Percentiles rank a stretch among this genome's conserved stretches.
Conservation (phyloP, 441 rosid species). For the Pelargonium australe region DNA sequence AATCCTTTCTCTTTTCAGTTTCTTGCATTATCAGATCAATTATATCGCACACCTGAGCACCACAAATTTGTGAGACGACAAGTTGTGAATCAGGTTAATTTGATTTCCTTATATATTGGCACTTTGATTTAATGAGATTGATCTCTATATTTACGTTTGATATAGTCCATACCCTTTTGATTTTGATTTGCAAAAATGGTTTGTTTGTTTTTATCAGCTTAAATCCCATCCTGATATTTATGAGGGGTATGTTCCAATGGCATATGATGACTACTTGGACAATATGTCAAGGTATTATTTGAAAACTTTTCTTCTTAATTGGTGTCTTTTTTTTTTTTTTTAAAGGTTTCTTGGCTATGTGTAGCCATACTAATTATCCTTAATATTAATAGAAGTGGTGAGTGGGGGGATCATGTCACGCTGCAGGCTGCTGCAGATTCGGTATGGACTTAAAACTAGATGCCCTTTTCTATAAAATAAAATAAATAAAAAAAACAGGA, state of each 20-base stretch:
- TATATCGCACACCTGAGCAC: conserved; percentile 52
- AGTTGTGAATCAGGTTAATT: conserved; percentile 59
- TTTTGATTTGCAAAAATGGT: conserved; percentile 15
- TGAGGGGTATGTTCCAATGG: conserved; percentile 53
- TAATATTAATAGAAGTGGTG: conserved; percentile 29
- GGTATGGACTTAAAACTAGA: conserved; percentile 21
- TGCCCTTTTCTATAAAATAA: neutral
- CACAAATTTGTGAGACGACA: conserved; percentile 58
- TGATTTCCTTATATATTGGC: neutral
- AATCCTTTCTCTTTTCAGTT: conserved; percentile 39
- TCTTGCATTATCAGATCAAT: conserved; percentile 80
- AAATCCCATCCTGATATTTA: conserved; percentile 30
- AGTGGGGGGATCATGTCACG: conserved; percentile 56
- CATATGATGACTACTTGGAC: conserved; percentile 39
- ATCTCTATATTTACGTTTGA: neutral
- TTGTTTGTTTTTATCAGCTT: conserved; percentile 32
- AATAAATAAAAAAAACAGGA: neutral
- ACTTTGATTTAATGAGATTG: neutral
- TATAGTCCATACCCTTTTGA: neutral
- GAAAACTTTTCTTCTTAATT: neutral
- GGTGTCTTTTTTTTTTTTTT: too few species aligned
- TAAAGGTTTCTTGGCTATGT: conserved; percentile 5
- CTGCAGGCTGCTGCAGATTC: conserved; percentile 45
- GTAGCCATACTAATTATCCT: conserved; percentile 10
- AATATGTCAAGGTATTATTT: conserved; percentile 36